phyloP scores from a whole-genome alignment of 2,329 filamentous ascomycete genomes.

The Aschersonia sp. region DNA sequence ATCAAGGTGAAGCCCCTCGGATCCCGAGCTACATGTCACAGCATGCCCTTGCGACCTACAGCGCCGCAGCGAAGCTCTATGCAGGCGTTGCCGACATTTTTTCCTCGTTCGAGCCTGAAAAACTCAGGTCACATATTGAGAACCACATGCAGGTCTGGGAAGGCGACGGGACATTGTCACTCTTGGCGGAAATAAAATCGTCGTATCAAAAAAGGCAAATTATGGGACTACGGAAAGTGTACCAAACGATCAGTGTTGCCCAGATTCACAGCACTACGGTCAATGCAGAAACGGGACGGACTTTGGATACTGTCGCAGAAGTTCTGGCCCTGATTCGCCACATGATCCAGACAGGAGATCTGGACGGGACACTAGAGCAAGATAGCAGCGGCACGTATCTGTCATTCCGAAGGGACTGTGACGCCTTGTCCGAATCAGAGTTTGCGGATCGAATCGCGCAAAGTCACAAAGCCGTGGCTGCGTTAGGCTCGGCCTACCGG shows the following conservation, averaged over 20 bases:
- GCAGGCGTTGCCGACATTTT: conserved; percentile 56
- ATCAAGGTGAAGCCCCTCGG: conserved; percentile 42
- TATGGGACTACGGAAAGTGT: conserved; percentile 57
- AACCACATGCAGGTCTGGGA: conserved; percentile 43
- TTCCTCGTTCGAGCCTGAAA: conserved; percentile 33
- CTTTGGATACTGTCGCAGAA: conserved; percentile 26
- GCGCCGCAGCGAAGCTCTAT: conserved; percentile 53
- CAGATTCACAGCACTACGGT: conserved; percentile 36
- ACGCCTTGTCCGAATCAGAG: conserved; percentile 31
- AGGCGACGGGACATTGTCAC: conserved; percentile 56
- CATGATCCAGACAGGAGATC: conserved; percentile 41
- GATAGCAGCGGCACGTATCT: conserved; percentile 31
- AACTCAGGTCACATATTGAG: conserved; percentile 50
- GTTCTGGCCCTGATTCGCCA: conserved; percentile 30
- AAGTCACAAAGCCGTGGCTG: conserved; percentile 26
- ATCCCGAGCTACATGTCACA: conserved; percentile 42
- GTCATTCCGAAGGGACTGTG: conserved; percentile 29
- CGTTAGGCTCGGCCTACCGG: conserved; percentile 31
- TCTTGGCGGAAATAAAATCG: conserved; percentile 54
- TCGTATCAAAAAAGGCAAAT: conserved; percentile 68
- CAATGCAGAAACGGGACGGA: conserved; percentile 36
- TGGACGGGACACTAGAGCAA: conserved; percentile 36
- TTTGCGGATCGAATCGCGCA: conserved; percentile 32
- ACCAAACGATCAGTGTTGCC: conserved; percentile 41
- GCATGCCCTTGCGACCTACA: conserved; percentile 40